Conservation (phyloP, 768 basidiomycete genomes). For the Chalciporus pseudorubinellus region DNA sequence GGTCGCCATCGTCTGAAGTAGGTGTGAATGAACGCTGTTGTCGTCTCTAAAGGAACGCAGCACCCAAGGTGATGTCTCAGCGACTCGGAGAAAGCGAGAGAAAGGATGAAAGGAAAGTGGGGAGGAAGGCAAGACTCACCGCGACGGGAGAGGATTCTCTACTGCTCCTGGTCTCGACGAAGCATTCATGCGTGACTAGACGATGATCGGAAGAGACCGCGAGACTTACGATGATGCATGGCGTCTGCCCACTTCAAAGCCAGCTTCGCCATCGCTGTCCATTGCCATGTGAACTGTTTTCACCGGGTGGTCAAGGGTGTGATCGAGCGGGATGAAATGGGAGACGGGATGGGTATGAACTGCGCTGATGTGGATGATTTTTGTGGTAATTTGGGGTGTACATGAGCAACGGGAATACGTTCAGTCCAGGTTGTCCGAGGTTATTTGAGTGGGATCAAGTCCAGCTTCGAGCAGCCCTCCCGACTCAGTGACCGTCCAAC, state of each 20-base stretch:
- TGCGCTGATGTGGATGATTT: neutral
- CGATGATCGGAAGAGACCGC: neutral
- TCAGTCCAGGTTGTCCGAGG: neutral
- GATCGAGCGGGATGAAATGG: too few species aligned
- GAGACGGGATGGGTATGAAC: too few species aligned
- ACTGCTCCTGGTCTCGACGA: slow-evolving; percentile 45
- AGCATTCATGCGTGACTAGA: slow-evolving; percentile 2
- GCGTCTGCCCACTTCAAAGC: slow-evolving; percentile 30
- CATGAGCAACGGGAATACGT: neutral
- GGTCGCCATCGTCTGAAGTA: slow-evolving; percentile 48
- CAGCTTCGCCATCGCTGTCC: slow-evolving; percentile 26
- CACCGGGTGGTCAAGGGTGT: too few species aligned
- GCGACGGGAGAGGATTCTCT: slow-evolving; percentile 51
- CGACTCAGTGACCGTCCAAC: too few species aligned
- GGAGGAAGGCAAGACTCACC: slow-evolving; percentile 32
- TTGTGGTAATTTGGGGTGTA: neutral
- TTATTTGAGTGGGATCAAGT: neutral
- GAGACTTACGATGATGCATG: slow-evolving; percentile 38
- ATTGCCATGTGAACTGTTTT: neutral
- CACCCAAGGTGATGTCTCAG: neutral
- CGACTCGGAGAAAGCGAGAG: neutral
- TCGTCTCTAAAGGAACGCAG: slow-evolving; percentile 34
- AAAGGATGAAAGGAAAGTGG: neutral
- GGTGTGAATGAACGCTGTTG: slow-evolving; percentile 53
- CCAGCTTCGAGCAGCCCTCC: too few species aligned